Base-by-base conservation (phyloP, 257 asterid species). In the Gentiana straminea region DNA sequence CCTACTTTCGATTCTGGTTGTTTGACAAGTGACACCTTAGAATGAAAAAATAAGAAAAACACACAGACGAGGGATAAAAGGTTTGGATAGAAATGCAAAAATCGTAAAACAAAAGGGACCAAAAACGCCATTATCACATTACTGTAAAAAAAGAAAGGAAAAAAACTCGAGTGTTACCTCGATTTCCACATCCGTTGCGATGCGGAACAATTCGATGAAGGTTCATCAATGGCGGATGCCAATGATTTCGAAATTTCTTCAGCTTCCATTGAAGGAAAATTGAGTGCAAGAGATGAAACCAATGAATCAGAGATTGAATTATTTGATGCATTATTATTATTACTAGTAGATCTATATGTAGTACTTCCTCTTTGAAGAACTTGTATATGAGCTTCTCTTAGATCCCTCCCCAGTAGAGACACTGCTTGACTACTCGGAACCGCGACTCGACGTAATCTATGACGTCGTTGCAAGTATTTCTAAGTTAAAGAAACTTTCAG, bases 301-400 rank as follows among this genome's bases (percentile, higher is more conserved):
- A 78, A 61, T 47, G 86, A 83, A 69, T 86, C 94, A 10, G 69
- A 57, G 9, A 61, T 67, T 60, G 73, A 68, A 59, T 59, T 58
- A 44, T 91, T 70, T 37, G 86, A 65, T 15, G 79, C 60, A 44
- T 79, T 68, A 73, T 57, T 71, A 57, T 52, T 81, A 24, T 24
- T 24, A 24, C 24, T 24, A 24, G 24, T 24, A 15, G 95, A 70
- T 64, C 86, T 78, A 59, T 61, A 77, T 41, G 46, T 5, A 37
- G 80, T 77, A 59, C 68, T 67, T 63, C 93, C 86, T 37, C 94
- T 93, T 33, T 86, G 70, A 79, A 89, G 94, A 64, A 79, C 82
- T 71, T 82, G 95, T 56, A 84, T 63, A 70, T 86, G 93, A 71
- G 95, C 93, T 62, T 89, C 95, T 50, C 94, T 78, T 38, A 89